These are phyloP conservation scores for Breynia disticha DNA, from an alignment of 441 rosid species.

Conservation along the genomic window DNA sequence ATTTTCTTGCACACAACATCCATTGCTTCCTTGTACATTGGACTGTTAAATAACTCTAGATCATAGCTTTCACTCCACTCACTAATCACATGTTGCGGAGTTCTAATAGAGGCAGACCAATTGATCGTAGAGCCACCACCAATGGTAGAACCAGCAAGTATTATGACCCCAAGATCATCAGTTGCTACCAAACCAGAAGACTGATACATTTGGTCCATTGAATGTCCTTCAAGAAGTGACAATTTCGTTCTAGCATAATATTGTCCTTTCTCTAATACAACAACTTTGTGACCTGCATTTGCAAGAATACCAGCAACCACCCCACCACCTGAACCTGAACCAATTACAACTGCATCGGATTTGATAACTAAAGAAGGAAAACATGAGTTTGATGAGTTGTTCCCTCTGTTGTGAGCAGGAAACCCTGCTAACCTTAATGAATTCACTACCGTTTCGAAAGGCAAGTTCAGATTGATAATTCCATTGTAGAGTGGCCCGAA, in stretches of 20 bases:
- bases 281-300: slow-evolving; percentile 63
- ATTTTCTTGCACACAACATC: slow-evolving; percentile 56
- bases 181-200: slow-evolving; percentile 50
- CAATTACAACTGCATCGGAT: slow-evolving; percentile 75
- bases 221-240: slow-evolving; percentile 62
- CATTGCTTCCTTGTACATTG: slow-evolving; percentile 50
- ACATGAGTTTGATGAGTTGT: slow-evolving; percentile 3
- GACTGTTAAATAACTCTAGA: slow-evolving; percentile 51
- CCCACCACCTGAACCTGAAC: slow-evolving; percentile 79
- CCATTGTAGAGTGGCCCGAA: slow-evolving; percentile 57
- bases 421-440: slow-evolving; percentile 36
- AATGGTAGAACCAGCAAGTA: slow-evolving; percentile 74
- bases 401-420: slow-evolving; percentile 19
- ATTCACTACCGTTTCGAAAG: slow-evolving; percentile 29
- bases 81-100: slow-evolving; percentile 58
- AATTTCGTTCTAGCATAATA: slow-evolving; percentile 59
- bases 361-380: slow-evolving; percentile 35
- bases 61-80: slow-evolving; percentile 44
- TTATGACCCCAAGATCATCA: slow-evolving; percentile 38
- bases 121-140: slow-evolving; percentile 82
- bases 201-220: slow-evolving; percentile 71
- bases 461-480: slow-evolving; percentile 34
- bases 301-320: slow-evolving; percentile 70
- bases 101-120: slow-evolving; percentile 72
- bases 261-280: slow-evolving; percentile 65